Evolutionary conservation across 225 moss, liverwort and hornwort genomes (phyloP).

Genomic region (Asterella californica): DNA sequence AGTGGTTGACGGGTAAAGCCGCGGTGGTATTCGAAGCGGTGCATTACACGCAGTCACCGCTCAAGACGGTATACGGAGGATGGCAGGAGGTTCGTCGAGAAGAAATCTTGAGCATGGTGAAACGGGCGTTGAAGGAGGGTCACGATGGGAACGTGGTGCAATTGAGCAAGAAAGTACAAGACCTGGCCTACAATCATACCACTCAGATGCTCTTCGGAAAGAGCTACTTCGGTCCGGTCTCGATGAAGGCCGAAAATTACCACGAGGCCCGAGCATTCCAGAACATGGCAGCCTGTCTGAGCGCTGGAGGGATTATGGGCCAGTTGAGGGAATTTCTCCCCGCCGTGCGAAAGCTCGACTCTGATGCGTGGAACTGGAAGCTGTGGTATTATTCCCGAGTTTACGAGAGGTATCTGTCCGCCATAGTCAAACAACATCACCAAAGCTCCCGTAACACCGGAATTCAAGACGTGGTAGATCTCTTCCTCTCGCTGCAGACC

Average conservation of each 20-base stretch:
- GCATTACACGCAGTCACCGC: slow-evolving; percentile 17
- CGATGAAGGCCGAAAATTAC: slow-evolving; percentile 1
- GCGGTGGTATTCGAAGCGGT: slow-evolving; percentile 16
- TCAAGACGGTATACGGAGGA: slow-evolving; percentile 15
- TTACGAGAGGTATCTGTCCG: not conserved
- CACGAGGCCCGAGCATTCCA: slow-evolving; percentile 17
- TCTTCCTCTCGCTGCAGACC: slow-evolving; percentile 17
- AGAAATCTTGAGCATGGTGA: slow-evolving; percentile 23
- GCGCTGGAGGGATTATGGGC: not conserved
- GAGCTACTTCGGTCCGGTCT: slow-evolving; percentile 20
- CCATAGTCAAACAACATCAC: slow-evolving; percentile 6
- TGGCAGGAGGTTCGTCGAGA: slow-evolving; percentile 16
- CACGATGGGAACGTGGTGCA: slow-evolving; percentile 16
- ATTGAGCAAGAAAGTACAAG: slow-evolving; percentile 7
- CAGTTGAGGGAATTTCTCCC: slow-evolving; percentile 13
- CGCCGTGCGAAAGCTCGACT: not conserved
- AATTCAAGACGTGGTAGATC: slow-evolving; percentile 9
- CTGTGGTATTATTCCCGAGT: slow-evolving; percentile 15
- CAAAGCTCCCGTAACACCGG: not conserved
- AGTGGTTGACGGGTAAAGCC: slow-evolving; percentile 22
- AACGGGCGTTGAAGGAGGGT: slow-evolving; percentile 15
- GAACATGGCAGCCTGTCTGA: not conserved
- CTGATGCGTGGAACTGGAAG: not conserved
- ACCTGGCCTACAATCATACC: slow-evolving; percentile 16
- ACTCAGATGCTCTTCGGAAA: slow-evolving; percentile 12